A percentile compares a stretch with the other conserved stretches of the same genome.
Evolutionary conservation across 306 rosid species (phyloP).

Genomic region (Notholithocarpus densiflorus): DNA sequence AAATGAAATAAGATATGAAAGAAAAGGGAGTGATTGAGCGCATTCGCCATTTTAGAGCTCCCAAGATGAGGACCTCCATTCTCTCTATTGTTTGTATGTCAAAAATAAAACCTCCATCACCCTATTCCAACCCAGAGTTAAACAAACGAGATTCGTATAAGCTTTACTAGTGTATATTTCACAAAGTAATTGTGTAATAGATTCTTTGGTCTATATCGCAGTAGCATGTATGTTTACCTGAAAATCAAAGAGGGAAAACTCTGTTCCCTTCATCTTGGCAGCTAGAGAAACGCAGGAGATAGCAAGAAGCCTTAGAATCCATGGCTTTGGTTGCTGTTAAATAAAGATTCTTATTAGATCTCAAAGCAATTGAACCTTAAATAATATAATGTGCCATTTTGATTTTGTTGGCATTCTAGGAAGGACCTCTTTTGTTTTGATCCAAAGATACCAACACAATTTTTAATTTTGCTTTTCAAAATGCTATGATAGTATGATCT

Average conservation of each 20-base stretch:
- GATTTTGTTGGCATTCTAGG: background rate
- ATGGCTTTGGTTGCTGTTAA: conserved; percentile 75
- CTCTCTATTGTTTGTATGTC: conserved; percentile 73
- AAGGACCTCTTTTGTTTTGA: background rate
- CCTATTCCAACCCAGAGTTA: conserved; percentile 28
- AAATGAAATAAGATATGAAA: conserved; percentile 58
- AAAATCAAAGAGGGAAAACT: conserved; percentile 44
- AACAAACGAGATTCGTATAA: background rate
- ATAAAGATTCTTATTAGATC: conserved; percentile 43
- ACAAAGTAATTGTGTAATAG: background rate
- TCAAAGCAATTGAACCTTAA: conserved; percentile 6
- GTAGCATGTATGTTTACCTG: conserved; percentile 45
- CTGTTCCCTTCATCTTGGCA: conserved; percentile 74
- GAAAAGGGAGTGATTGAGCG: conserved; percentile 95
- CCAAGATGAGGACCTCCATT: conserved; percentile 78
- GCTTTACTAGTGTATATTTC: background rate
- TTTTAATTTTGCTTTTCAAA: background rate
- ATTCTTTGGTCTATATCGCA: background rate
- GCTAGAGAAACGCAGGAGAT: conserved; percentile 77
- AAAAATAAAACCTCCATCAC: conserved; percentile 63
- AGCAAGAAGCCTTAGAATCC: conserved; percentile 78
- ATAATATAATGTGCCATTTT: background rate
- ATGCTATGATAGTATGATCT: background rate
- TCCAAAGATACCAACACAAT: background rate
- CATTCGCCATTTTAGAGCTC: conserved; percentile 86